A percentile compares a stretch with the other conserved stretches of the same genome.
Evolutionary conservation across 225 moss, liverwort and hornwort species (phyloP).

Genomic region (Ulota crispa): DNA sequence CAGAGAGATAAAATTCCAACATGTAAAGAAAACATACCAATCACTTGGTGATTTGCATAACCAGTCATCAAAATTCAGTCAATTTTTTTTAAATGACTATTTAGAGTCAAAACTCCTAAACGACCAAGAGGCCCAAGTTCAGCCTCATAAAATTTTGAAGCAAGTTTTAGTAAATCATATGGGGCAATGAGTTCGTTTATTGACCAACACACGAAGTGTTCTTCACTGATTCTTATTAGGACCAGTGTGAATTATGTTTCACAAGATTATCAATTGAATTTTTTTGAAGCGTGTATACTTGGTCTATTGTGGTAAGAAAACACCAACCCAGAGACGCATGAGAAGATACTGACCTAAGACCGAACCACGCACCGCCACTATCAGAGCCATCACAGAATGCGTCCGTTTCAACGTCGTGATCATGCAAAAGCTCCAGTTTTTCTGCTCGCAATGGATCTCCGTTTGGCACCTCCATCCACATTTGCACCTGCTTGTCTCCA

Average conservation of each 20-base stretch:
- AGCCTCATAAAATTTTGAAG: too few relatives aligned
- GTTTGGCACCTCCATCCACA: slow-evolving; percentile 50
- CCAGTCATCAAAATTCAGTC: background rate
- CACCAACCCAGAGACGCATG: background rate
- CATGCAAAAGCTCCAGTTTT: slow-evolving; percentile 47
- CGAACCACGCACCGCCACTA: slow-evolving; percentile 56
- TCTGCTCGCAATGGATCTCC: slow-evolving; percentile 44
- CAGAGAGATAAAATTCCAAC: background rate
- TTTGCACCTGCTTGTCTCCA: slow-evolving; percentile 44
- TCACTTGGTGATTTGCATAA: background rate
- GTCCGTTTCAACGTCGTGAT: slow-evolving; percentile 43
- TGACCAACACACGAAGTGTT: background rate
- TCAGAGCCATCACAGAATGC: slow-evolving; percentile 29
- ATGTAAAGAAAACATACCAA: background rate
- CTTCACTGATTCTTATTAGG: background rate
- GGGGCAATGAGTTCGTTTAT: background rate
- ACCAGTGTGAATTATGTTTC: background rate
- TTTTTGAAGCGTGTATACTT: background rate
- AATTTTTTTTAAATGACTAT: background rate
- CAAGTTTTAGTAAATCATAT: background rate
- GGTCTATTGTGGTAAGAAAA: background rate
- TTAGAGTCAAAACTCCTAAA: background rate
- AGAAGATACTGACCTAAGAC: slow-evolving; percentile 38
- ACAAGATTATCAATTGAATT: background rate
- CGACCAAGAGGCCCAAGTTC: background rate